Conservation (phyloP, 2,329 filamentous ascomycete species). For the Clarireedia sp. region DNA sequence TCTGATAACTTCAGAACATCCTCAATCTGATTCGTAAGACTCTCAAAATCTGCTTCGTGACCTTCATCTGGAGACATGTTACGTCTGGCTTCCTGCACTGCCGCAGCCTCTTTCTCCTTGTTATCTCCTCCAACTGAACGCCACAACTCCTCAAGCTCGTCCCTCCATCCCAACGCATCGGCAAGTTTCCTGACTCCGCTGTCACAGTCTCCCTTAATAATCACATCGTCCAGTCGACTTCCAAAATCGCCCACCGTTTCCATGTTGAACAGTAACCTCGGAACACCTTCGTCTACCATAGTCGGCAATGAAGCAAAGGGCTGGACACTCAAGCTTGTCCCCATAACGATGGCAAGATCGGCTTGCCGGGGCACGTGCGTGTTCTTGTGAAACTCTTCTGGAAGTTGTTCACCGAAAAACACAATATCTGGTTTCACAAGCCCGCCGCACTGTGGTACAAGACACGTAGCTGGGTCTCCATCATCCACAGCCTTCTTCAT, state of each 20-base stretch:
- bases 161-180: constrained; percentile 71
- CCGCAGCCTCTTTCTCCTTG: constrained; percentile 36
- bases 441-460: constrained; percentile 54
- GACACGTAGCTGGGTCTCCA: constrained; percentile 65
- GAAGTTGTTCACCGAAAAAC: constrained; percentile 73
- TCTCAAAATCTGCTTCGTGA: constrained; percentile 31
- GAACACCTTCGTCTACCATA: constrained; percentile 51
- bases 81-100: constrained; percentile 9
- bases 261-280: constrained; percentile 80
- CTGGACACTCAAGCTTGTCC: constrained; percentile 79
- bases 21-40: constrained; percentile 32
- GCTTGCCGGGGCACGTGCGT: constrained; percentile 49
- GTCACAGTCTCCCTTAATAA: constrained; percentile 78
- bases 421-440: constrained; percentile 75
- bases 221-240: constrained; percentile 70
- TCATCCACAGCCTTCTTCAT: constrained; percentile 64
- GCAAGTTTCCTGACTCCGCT: constrained; percentile 71
- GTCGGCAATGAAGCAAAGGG: constrained; percentile 79
- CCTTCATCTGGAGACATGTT: constrained; percentile 40
- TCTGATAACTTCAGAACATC: constrained; percentile 26
- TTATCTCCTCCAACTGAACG: constrained; percentile 52
- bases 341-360: constrained; percentile 77
- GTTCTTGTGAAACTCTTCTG: constrained; percentile 54
- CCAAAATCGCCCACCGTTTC: constrained; percentile 77
- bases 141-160: constrained; percentile 77